These are phyloP conservation scores for Aureobasidium sp. DNA, from an alignment of 2,329 filamentous ascomycete genomes.

Conservation along the genomic window DNA sequence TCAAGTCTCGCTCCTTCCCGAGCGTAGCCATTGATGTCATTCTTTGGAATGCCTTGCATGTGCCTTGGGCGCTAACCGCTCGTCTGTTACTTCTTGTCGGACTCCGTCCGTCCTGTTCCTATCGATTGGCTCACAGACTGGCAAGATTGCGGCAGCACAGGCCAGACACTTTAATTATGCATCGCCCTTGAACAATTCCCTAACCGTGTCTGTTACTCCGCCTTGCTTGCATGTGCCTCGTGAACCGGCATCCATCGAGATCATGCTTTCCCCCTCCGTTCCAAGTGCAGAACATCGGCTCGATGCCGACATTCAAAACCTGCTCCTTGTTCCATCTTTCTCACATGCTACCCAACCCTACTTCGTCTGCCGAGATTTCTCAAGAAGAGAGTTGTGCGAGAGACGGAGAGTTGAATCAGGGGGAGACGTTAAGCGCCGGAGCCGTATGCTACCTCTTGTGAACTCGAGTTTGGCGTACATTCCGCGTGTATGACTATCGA, in stretches of 20 bases:
- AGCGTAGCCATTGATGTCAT: constrained; percentile 11
- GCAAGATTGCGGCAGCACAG: constrained; percentile 5
- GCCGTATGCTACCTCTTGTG: constrained; percentile 6
- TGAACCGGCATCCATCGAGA: constrained; percentile 6
- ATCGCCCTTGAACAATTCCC: constrained; percentile 3
- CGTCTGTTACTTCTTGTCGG: background rate
- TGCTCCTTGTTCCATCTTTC: constrained; percentile 4
- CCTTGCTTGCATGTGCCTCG: constrained; percentile 10
- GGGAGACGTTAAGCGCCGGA: background rate
- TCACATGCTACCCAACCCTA: background rate
- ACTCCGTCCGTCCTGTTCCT: background rate
- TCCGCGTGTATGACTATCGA: constrained; percentile 12
- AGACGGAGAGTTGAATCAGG: background rate
- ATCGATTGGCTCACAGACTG: constrained; percentile 9
- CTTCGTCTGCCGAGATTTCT: background rate
- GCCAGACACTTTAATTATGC: constrained; percentile 10
- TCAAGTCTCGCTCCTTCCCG: constrained; percentile 9
- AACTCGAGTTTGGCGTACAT: constrained; percentile 13
- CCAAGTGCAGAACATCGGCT: background rate
- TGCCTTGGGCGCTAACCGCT: constrained; percentile 6
- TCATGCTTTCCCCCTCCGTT: background rate
- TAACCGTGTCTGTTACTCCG: constrained; percentile 3
- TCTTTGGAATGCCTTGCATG: constrained; percentile 9
- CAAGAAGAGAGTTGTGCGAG: background rate
- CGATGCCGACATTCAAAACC: constrained; percentile 4